phyloP scores from a whole-genome alignment of 345 rosid genomes.

The Eucalyptus tenuipes region DNA sequence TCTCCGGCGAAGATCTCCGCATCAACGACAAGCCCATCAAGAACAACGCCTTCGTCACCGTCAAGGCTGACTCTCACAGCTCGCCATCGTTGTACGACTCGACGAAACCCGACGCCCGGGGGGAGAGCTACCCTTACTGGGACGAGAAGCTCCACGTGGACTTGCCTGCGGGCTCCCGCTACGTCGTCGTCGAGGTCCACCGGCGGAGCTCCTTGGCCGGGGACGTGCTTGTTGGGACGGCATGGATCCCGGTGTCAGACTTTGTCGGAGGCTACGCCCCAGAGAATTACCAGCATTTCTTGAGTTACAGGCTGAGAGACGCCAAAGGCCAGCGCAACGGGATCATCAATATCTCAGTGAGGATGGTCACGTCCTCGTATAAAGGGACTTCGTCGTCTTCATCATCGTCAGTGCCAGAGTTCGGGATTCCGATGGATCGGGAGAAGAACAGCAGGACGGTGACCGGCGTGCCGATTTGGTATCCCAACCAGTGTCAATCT shows the following conservation, averaged over 20 bases:
- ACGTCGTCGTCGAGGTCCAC: background rate
- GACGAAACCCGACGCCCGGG: background rate
- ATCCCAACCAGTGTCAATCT: background rate
- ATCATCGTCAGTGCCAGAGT: background rate
- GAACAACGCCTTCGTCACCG: background rate
- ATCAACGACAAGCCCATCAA: background rate
- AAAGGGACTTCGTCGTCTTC: background rate
- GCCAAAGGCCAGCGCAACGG: background rate
- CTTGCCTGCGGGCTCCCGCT: background rate
- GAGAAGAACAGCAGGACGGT: background rate
- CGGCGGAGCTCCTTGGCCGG: background rate
- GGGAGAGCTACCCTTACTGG: slow-evolving; percentile 1
- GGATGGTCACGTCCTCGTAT: background rate
- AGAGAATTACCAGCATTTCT: background rate
- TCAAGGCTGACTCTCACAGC: background rate
- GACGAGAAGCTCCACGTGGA: background rate
- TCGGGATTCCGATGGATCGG: background rate
- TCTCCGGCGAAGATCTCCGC: slow-evolving; percentile 1
- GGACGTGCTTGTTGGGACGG: background rate
- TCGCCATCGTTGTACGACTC: background rate
- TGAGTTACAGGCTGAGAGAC: background rate
- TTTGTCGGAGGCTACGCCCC: background rate
- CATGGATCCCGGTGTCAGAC: background rate
- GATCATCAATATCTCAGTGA: background rate
- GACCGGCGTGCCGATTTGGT: background rate